Evolutionary conservation across 331 rosid genomes (phyloP).

Genomic region (Rhamnella rubrinervis): DNA sequence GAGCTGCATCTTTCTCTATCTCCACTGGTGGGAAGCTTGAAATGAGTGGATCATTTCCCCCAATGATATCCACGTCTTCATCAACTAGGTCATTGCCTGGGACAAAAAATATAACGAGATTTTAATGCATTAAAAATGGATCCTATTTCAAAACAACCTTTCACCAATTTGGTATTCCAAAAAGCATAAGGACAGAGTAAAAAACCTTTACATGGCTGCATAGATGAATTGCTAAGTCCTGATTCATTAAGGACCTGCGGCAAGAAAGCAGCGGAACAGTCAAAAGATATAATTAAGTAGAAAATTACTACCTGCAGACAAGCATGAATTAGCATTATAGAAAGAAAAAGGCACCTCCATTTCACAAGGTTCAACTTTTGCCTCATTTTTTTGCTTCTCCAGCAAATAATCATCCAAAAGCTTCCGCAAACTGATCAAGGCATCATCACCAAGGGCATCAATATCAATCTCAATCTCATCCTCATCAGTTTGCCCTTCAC

Average conservation of each 20-base stretch:
- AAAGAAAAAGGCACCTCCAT: constrained; percentile 53
- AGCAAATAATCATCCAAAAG: constrained; percentile 64
- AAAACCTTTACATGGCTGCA: constrained; percentile 72
- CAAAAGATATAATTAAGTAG: constrained; percentile 7
- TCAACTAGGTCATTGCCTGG: constrained; percentile 65
- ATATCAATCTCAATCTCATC: constrained; percentile 90
- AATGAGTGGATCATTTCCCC: constrained; percentile 78
- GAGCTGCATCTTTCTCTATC: constrained; percentile 63
- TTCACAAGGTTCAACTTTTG: constrained; percentile 63
- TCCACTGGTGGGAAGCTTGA: constrained; percentile 68
- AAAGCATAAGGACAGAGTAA: neutral
- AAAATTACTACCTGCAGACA: neutral
- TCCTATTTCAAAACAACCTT: neutral
- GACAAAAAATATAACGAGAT: constrained; percentile 5
- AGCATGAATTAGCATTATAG: neutral
- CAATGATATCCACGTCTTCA: constrained; percentile 81
- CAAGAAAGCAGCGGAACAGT: constrained; percentile 16
- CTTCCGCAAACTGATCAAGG: constrained; percentile 60
- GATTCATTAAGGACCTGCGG: constrained; percentile 68
- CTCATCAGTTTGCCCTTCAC: constrained; percentile 50
- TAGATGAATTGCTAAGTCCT: constrained; percentile 73
- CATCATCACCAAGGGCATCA: constrained; percentile 69
- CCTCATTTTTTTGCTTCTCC: constrained; percentile 57
- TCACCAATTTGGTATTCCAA: neutral
- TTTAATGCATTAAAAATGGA: neutral